These are phyloP conservation scores for Pholiota microspora DNA, from an alignment of 768 basidiomycete genomes.

Conservation along the genomic window DNA sequence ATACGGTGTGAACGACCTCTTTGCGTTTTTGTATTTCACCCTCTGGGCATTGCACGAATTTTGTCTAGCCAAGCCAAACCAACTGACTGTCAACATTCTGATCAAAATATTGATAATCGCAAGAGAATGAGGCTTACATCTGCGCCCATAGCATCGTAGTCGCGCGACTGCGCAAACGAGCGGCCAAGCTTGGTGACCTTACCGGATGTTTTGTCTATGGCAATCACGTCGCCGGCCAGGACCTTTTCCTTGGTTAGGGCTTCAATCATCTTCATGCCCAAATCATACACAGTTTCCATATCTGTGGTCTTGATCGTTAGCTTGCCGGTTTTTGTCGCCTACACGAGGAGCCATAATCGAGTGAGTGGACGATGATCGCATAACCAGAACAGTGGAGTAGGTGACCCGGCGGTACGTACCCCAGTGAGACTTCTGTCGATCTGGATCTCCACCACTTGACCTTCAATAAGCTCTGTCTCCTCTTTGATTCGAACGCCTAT, in stretches of 20 bases:
- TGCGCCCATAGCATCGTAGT: constrained; percentile 99
- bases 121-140: constrained; percentile 61
- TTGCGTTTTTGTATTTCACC: constrained; percentile 98
- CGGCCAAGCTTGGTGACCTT: constrained; percentile 95
- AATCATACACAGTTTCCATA: constrained; percentile 99
- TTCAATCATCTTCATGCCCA: constrained; percentile 99
- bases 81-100: constrained; percentile 6
- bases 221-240: constrained; percentile 89
- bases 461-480: constrained; percentile 96
- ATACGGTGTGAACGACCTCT: constrained; percentile 96
- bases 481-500: constrained; percentile 98
- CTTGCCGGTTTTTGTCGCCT: constrained; percentile 98
- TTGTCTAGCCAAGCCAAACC: constrained; percentile 60
- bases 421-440: constrained; percentile 97
- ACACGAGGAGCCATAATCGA: constrained; percentile 3
- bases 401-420: constrained; percentile 41
- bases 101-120: constrained; percentile 4
- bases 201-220: constrained; percentile 97
- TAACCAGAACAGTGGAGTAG: constrained; percentile 13
- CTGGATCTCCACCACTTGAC: constrained; percentile 98
- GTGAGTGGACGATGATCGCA: background rate
- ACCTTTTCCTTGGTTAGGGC: constrained; percentile 97
- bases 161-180: constrained; percentile 94
- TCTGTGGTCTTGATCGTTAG: constrained; percentile 97
- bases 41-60: constrained; percentile 97